Conservation (phyloP, 2,329 filamentous ascomycete species). For the Neonectria magnoliae region DNA sequence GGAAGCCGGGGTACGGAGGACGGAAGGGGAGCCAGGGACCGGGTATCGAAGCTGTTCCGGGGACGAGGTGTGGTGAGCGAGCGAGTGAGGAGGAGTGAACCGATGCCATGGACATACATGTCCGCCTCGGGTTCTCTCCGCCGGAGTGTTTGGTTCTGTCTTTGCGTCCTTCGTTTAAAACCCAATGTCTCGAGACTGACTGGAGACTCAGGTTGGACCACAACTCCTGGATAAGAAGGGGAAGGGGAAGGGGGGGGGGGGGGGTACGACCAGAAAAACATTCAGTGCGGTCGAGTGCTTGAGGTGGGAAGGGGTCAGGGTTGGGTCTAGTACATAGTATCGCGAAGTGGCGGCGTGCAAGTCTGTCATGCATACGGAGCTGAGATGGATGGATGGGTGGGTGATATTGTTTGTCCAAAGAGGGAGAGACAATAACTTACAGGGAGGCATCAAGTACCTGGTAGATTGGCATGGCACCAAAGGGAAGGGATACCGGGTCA, state of each 20-base stretch:
- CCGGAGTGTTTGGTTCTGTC: background rate
- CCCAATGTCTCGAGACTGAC: background rate
- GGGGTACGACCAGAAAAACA: background rate
- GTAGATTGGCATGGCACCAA: background rate
- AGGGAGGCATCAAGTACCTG: background rate
- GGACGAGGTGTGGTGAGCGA: conserved; percentile 17
- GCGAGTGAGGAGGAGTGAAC: conserved; percentile 6
- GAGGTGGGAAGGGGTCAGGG: background rate
- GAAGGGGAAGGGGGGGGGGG: background rate
- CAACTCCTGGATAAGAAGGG: background rate
- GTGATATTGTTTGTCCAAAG: background rate
- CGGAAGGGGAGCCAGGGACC: conserved; percentile 22
- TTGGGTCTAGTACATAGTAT: background rate
- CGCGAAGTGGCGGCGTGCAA: conserved; percentile 22
- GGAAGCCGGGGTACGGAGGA: conserved; percentile 3
- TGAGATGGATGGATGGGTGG: background rate
- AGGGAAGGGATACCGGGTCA: conserved; percentile 28
- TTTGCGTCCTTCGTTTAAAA: background rate
- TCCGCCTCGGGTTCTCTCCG: conserved; percentile 6
- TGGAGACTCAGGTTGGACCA: background rate
- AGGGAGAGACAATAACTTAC: conserved; percentile 18
- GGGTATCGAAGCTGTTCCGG: conserved; percentile 10
- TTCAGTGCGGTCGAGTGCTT: background rate
- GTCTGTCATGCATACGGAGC: conserved; percentile 37
- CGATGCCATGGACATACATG: conserved; percentile 25